These are phyloP conservation scores for Neophaeococcomyces mojaviensis DNA, from an alignment of 2,329 filamentous ascomycete genomes.

Conservation along the genomic window DNA sequence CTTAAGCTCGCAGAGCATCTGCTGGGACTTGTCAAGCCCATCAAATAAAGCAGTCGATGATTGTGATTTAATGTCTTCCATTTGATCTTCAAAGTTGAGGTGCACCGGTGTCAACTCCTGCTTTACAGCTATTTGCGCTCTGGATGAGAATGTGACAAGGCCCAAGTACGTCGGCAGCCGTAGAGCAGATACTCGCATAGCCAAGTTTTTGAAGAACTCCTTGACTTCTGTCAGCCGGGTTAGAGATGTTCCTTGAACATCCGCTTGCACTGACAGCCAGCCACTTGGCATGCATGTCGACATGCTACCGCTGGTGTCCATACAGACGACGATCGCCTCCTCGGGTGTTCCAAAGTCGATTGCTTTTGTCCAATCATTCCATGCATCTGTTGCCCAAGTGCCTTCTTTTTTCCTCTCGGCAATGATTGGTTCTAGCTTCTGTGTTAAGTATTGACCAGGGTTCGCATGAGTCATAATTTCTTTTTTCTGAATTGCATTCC, in stretches of 20 bases:
- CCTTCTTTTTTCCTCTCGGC: slow-evolving; percentile 2
- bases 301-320: slow-evolving; percentile 7
- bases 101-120: slow-evolving; percentile 4
- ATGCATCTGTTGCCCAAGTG: background rate
- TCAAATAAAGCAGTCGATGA: background rate
- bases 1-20: slow-evolving; percentile 2
- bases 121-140: background rate
- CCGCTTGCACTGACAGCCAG: background rate
- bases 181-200: slow-evolving; percentile 6
- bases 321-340: slow-evolving; percentile 6
- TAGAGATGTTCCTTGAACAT: background rate
- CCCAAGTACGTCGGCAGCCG: slow-evolving; percentile 5
- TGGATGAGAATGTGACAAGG: slow-evolving; percentile 1
- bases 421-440: slow-evolving; percentile 5
- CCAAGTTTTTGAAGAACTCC: slow-evolving; percentile 8
- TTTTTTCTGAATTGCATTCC: slow-evolving; percentile 4
- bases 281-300: background rate
- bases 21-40: background rate
- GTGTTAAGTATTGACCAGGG: slow-evolving; percentile 5
- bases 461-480: slow-evolving; percentile 3
- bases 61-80: background rate
- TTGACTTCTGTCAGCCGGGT: slow-evolving; percentile 5
- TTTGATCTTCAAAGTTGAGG: slow-evolving; percentile 4
- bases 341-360: slow-evolving; percentile 1
- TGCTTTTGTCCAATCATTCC: background rate